Evolutionary conservation across 495 filamentous ascomycete species (phyloP).

Genomic region (Podospora comata): DNA sequence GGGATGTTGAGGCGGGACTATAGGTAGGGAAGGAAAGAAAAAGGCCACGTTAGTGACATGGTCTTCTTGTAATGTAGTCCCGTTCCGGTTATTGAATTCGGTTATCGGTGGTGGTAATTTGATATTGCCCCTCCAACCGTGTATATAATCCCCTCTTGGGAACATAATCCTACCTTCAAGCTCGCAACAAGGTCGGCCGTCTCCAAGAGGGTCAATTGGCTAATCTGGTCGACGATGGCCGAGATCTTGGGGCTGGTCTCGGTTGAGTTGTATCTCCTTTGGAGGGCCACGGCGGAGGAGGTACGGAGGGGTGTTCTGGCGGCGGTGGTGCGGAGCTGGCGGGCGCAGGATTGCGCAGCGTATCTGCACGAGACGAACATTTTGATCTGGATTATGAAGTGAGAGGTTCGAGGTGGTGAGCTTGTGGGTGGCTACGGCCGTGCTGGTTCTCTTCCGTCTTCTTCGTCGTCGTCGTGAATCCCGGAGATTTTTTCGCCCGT

Average conservation of each 20-base stretch:
- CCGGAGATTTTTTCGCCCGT: conserved; percentile 30
- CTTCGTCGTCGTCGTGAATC: conserved; percentile 17
- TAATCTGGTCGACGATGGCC: conserved; percentile 95
- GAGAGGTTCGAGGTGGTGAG: conserved; percentile 5
- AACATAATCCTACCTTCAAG: conserved; percentile 64
- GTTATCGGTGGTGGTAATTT: not conserved
- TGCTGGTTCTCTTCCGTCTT: not conserved
- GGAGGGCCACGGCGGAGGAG: conserved; percentile 39
- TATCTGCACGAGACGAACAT: conserved; percentile 61
- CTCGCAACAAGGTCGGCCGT: conserved; percentile 91
- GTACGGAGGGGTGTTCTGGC: conserved; percentile 30
- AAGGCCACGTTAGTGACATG: conserved; percentile 5
- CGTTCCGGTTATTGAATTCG: not conserved
- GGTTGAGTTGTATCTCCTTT: conserved; percentile 65
- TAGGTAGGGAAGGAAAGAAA: conserved; percentile 1
- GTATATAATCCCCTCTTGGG: not conserved
- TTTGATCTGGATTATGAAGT: conserved; percentile 22
- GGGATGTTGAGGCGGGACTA: conserved; percentile 96
- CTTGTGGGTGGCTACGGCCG: conserved; percentile 1
- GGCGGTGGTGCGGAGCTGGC: conserved; percentile 43
- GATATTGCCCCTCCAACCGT: conserved; percentile 3
- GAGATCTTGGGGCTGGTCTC: conserved; percentile 83
- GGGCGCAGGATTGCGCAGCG: conserved; percentile 58
- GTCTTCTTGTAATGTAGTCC: not conserved
- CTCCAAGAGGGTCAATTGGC: conserved; percentile 93